phyloP scores from a whole-genome alignment of 257 asterid genomes.

The Solanum virginianum region DNA sequence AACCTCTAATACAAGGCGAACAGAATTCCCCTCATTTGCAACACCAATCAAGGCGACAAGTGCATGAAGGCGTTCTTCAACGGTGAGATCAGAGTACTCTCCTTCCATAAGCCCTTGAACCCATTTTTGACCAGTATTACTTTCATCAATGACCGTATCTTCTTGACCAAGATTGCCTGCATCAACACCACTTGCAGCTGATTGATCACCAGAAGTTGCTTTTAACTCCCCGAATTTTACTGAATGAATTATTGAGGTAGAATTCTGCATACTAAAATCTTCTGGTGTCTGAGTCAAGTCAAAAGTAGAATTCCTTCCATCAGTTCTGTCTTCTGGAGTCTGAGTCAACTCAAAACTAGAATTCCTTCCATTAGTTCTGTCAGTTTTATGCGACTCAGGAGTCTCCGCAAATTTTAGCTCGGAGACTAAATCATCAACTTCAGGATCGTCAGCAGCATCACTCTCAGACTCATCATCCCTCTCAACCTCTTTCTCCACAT shows the following conservation, averaged over 20 bases:
- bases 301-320: not conserved
- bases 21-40: conserved; percentile 78
- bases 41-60: conserved; percentile 64
- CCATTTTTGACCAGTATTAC: conserved; percentile 55
- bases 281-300: conserved; percentile 16
- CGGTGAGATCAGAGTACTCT: conserved; percentile 57
- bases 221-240: conserved; percentile 10
- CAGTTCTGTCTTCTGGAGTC: conserved; percentile 1
- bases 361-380: not conserved
- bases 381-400: conserved; percentile 14
- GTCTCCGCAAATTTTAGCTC: not conserved
- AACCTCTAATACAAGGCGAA: conserved; percentile 76
- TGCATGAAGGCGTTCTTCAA: conserved; percentile 79
- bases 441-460: conserved; percentile 64
- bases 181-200: not conserved
- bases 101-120: conserved; percentile 82
- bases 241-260: conserved; percentile 14
- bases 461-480: conserved; percentile 70
- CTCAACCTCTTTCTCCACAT: conserved; percentile 63
- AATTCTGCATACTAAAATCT: conserved; percentile 6
- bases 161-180: conserved; percentile 16
- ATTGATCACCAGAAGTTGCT: conserved; percentile 23
- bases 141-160: conserved; percentile 36
- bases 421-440: conserved; percentile 39
- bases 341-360: conserved; percentile 14